Base-by-base conservation (phyloP, 305 asterid genomes). In the Solanum chacoense region DNA sequence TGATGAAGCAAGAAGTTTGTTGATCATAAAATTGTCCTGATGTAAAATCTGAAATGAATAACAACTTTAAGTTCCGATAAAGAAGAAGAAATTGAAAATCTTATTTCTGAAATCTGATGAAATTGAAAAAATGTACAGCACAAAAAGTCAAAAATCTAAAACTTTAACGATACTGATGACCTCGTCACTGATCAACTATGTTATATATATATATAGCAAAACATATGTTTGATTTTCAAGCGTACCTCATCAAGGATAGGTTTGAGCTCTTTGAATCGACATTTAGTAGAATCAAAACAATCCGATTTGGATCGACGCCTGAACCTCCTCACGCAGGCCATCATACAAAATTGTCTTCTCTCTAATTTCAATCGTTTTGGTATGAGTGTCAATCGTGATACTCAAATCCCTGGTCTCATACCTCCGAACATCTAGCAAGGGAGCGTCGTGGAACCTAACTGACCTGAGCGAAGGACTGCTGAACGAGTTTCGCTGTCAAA, bases 341-440 rank as follows among this genome's bases (percentile, higher is more conserved):
- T 90, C 24, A 90, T 93, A 10, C 95, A 93, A 45, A 95, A 92
- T 78, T 93, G 94, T 88, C 91, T 95, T 42, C 90, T 88, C 76
- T 81, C 90, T 16, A 90, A 91, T 77, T 88, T 91, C 67, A 90
- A 88, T 86, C 87, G 89, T 40, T 88, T 90, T 37, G 81, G 75
- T 38, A 22, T 88, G 28, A 87, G 88, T 40, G 76, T 20, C 35
- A 76, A 38, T 71, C 88, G 72, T 2, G 76, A 32, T 28, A 3
- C 26, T 86, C 90, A 89, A 24, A 78, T 93, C 7, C 40, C 93
- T 36, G 88, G 55, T 35, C 88, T 28, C n/a, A 85, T 50, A 1
- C 89, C 88, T 73, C 91, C 89, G 81, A 89, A 32, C 65, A 79
- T 88, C 89, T 79, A 67, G 81, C 84, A n/a, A 29, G 88, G n/a